A percentile compares a stretch with the other conserved stretches of the same genome.
phyloP scores from a whole-genome alignment of 139 green algal genomes.

The Edaphochlamys debaryana region DNA sequence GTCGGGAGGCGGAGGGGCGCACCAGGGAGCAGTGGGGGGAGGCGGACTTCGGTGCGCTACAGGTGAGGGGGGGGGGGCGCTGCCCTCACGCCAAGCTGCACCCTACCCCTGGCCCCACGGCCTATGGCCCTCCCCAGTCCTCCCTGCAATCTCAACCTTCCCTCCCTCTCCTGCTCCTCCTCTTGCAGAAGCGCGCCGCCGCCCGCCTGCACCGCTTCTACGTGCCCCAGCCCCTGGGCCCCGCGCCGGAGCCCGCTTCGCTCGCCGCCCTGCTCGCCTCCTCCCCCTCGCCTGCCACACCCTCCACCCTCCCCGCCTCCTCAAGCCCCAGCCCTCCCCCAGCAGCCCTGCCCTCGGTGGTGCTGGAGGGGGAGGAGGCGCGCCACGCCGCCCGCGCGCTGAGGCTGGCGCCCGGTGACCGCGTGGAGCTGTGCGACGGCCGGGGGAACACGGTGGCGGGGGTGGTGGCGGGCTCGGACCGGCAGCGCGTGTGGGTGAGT shows the following conservation, averaged over 20 bases:
- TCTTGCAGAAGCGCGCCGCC: constrained; percentile 40
- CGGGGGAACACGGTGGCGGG: constrained; percentile 54
- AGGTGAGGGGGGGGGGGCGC: no score
- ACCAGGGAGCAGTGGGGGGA: no score
- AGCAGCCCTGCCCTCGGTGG: background rate
- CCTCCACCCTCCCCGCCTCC: background rate
- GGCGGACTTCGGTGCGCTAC: no score
- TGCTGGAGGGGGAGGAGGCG: constrained; percentile 65
- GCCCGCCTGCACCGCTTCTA: constrained; percentile 63
- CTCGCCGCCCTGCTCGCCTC: background rate
- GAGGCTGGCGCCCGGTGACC: constrained; percentile 55
- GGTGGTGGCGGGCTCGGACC: constrained; percentile 10
- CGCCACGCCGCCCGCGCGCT: constrained; percentile 62
- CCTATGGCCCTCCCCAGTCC: no score
- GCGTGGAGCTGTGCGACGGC: constrained; percentile 84
- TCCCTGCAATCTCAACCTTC: no score
- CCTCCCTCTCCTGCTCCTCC: no score
- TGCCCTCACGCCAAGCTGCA: background rate
- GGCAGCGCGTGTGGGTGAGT: constrained; percentile 41
- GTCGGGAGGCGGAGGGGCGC: no score
- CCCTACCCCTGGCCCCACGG: no score
- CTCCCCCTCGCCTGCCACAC: background rate
- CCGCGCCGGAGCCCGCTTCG: background rate
- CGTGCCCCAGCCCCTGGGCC: constrained; percentile 29
- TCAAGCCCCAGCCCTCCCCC: background rate